A percentile compares a stretch with the other conserved stretches of the same genome.
phyloP scores from a whole-genome alignment of 306 rosid genomes.

The Lablab purpureus region DNA sequence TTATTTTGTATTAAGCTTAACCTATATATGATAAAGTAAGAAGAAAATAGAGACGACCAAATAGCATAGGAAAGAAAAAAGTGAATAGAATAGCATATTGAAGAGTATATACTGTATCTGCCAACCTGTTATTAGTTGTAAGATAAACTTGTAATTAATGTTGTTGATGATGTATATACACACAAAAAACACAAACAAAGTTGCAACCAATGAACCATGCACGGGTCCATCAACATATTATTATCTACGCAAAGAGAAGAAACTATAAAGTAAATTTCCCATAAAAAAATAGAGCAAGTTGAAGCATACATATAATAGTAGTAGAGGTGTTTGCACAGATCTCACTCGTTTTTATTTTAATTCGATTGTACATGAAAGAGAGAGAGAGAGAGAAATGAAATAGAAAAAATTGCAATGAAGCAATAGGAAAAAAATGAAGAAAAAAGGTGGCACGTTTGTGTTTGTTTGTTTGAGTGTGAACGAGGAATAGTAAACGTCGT shows the following conservation, averaged over 20 bases:
- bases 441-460: constrained; percentile 15
- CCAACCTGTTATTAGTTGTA: constrained; percentile 27
- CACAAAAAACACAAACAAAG: neutral
- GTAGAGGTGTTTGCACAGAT: neutral
- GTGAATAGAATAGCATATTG: constrained; percentile 14
- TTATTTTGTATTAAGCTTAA: neutral
- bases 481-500: constrained; percentile 41
- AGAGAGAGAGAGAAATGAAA: constrained; percentile 28
- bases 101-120: constrained; percentile 37
- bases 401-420: constrained; percentile 2
- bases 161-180: neutral
- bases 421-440: no score
- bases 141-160: neutral
- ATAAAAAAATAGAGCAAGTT: constrained; percentile 38
- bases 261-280: neutral
- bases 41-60: neutral
- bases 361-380: no score
- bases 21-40: neutral
- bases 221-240: neutral
- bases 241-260: neutral
- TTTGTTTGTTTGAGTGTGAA: constrained; percentile 38
- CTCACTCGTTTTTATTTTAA: constrained; percentile 11
- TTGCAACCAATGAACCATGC: neutral
- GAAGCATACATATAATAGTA: constrained; percentile 34
- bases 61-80: neutral